Evolutionary conservation across 148 eudicot genomes (phyloP), one percentile per base, ranked within the genome.

Genomic region (Mesembryanthemum crystallinum): DNA sequence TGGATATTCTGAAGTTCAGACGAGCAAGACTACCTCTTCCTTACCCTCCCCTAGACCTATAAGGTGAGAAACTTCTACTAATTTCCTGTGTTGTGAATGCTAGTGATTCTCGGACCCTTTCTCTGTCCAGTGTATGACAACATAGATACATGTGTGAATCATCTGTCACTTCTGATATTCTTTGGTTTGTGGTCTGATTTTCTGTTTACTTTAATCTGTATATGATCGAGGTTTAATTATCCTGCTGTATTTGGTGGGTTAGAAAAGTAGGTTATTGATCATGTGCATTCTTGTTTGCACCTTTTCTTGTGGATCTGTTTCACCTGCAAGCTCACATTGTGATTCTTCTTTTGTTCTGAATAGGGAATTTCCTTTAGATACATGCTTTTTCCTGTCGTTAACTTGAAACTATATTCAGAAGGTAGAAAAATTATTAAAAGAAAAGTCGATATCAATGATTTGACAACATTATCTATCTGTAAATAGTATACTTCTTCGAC

Each of bases 1-100:
- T 72, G 85, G 51, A 80, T 64, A 43, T 51, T 79, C 73, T 49
- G 83, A 76, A 78, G 85, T 81, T 74, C 85, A 82, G 72, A 71
- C 74, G 70, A 74, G 73, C 12, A 54, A 25, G 66, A 23, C 67
- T 54, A 55, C 66, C 23, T 24, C 73, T 77, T 71, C 82, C 27
- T 76, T 71, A 49, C 58, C 67, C 51, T 42, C 52, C 33, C 77
- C 71, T 52, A 67, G 33, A 79, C 55, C 67, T 66, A 35, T 72
- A 49, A 66, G 80, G 67, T 84, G 32, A 64, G 67, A 79, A 57
- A 64, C 61, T 57, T 39, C 72, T n/a, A 30, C 84, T 81, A 81
- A 83, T 80, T 69, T 74, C 51, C 72, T 71, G 47, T 52, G 28
- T 66, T 74, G 69, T 55, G 51, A 59, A 23, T 72, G 60, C 58